Conservation (phyloP, 805 yeast genomes). For the Lipomyces yamanashiensis region DNA sequence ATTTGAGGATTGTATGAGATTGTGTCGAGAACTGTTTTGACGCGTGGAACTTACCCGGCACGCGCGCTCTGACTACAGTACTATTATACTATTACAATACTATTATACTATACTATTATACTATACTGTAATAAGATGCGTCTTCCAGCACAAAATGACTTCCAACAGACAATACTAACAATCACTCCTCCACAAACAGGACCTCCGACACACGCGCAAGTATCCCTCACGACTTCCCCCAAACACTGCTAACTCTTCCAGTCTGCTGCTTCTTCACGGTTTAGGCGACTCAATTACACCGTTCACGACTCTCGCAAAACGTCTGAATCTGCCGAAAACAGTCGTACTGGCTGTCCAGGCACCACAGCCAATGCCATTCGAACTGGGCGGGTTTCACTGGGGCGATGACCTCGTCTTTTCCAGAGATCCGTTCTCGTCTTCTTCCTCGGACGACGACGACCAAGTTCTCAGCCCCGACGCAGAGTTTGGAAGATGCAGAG, state of each 20-base stretch:
- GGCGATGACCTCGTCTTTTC: conserved; percentile 36
- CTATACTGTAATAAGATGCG: conserved; percentile 1
- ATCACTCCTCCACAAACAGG: conserved; percentile 27
- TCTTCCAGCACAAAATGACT: conserved; percentile 22
- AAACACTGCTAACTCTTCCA: conserved; percentile 1
- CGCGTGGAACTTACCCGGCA: neutral
- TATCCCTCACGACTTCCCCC: neutral
- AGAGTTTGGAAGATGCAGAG: conserved; percentile 15
- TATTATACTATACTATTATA: neutral
- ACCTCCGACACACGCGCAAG: conserved; percentile 24
- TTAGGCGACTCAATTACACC: conserved; percentile 32
- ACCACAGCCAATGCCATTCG: conserved; percentile 37
- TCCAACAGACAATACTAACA: conserved; percentile 17
- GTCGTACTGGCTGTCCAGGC: conserved; percentile 33
- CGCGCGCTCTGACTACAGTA: neutral
- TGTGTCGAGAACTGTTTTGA: neutral
- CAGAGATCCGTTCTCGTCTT: conserved; percentile 14
- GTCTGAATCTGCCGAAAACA: conserved; percentile 27
- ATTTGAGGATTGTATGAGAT: neutral
- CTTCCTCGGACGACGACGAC: conserved; percentile 21
- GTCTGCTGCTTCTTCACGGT: conserved; percentile 34
- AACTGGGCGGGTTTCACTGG: conserved; percentile 37
- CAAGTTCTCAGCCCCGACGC: conserved; percentile 36
- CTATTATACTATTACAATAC: neutral
- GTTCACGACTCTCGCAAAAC: conserved; percentile 27